Conservation (phyloP, 768 basidiomycete genomes). For the Mycena alexandri region DNA sequence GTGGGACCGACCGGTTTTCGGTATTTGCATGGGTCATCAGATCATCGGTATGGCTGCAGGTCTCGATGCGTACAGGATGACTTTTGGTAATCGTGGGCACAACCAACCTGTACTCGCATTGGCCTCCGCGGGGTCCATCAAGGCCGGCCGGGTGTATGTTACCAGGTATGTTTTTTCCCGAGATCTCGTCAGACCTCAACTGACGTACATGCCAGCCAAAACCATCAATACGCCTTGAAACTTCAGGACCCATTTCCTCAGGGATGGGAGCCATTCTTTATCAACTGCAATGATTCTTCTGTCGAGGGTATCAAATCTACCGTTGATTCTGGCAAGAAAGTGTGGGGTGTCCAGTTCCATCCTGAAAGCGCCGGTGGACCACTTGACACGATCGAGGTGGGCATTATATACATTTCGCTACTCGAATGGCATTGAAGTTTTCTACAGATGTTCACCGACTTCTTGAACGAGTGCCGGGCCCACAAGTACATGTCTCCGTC, state of each 20-base stretch:
- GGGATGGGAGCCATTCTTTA: conserved; percentile 99
- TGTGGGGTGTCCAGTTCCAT: conserved; percentile 99
- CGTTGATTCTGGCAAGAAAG: conserved; percentile 84
- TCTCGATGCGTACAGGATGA: conserved; percentile 97
- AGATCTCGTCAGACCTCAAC: conserved; percentile 14
- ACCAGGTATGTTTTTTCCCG: conserved; percentile 72
- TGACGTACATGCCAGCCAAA: conserved; percentile 69
- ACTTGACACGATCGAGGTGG: conserved; percentile 95
- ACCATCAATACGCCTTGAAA: conserved; percentile 98
- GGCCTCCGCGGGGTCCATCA: conserved; percentile 93
- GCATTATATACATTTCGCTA: conserved; percentile 38
- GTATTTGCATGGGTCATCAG: conserved; percentile 99
- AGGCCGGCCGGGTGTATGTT: conserved; percentile 96
- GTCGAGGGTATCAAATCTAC: conserved; percentile 99
- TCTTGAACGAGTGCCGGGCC: conserved; percentile 83
- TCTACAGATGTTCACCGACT: conserved; percentile 92
- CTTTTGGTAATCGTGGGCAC: conserved; percentile 99
- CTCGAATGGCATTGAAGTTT: conserved; percentile 11
- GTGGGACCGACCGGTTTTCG: conserved; percentile 96
- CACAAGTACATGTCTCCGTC: conserved; percentile 54
- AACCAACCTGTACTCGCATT: conserved; percentile 98
- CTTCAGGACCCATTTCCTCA: conserved; percentile 94
- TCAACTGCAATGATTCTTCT: conserved; percentile 99
- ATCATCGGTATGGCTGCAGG: conserved; percentile 98
- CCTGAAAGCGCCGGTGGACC: conserved; percentile 99